Base-by-base conservation (phyloP, 2,329 filamentous ascomycete genomes). In the Neopestalotiopsis clavispora region DNA sequence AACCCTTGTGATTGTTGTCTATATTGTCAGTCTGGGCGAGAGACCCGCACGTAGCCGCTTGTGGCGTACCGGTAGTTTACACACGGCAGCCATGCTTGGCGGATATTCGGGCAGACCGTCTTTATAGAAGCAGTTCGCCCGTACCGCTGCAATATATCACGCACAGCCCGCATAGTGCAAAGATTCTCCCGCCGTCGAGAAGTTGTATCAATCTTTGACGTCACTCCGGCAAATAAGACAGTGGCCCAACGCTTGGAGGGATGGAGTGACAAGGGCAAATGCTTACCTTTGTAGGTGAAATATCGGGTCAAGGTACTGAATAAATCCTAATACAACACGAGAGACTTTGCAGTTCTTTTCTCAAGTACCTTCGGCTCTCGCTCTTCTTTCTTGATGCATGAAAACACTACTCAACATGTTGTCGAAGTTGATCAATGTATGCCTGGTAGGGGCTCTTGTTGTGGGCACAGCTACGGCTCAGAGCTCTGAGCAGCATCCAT, bases 401-500 rank as follows among this genome's bases (percentile, higher is more conserved):
- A 13, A 10, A 10, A 34, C 4, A 30, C 10, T 34, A 17, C 34
- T 10, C 30, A 61, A 40, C 30, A 61, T 61, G 59, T n/a, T 30
- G 13, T 61, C 34, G 5, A n/a, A 42, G 6, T 17, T 61, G 28
- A 17, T 38, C 12, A 20, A 38, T 61, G 12, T 20, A 28, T 17
- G 59, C 32, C 20, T 61, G 30, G 13, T 61, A 12, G 30, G 30
- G 2, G 30, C 13, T 14, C 59, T 61, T 5, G 10, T 61, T 13
- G 10, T 42, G 14, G 14, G n/a, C 28, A 12, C 13, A 57, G 45
- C 23, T 5, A 32, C 4, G 9, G 63, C 63, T 40, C 63, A 66
- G 30, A 52, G 59, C 59, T 61, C 59, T 12, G 59, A 61, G 59
- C 30, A 61, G 34, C 85, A 87, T 69, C 86, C 86, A 38, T 80